Evolutionary conservation across 768 basidiomycete species (phyloP), one percentile per base, ranked within the genome.

Genomic region (Mycena galericulata): DNA sequence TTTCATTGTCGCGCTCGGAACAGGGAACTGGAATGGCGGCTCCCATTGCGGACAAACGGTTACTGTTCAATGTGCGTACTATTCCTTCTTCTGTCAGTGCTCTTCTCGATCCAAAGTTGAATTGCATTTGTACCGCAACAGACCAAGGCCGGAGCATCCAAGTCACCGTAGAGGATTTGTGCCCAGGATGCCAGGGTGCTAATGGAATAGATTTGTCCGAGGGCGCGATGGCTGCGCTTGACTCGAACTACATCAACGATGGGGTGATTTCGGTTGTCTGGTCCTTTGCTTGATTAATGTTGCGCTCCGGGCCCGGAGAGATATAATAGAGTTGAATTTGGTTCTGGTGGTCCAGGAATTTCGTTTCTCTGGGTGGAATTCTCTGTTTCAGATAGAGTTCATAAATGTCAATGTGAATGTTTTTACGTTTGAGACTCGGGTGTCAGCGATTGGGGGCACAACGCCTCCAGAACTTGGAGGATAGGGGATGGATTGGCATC

Each of bases 141-240:
- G 65, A 61, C 51, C 36, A 55, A 55, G 43, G 65, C 57, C 17
- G 11, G 34, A 60, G 11, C 38, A 47, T 67, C 43, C 29, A 46
- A 27, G 58, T 67, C 49, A 54, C 6, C 38, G 65, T 61, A 12
- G 40, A 46, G 41, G 65, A 67, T 38, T 55, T 60, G 30, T 67
- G 58, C 58, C 65, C 65, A n/a, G 58, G 65, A 12, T 67, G 65
- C 65, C 65, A 67, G 41, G 58, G 65, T 30, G 34, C 58, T 20
- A 50, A 67, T 34, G 65, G 65, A 32, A 61, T 67, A 47, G 58
- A 67, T 51, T 46, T 67, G 27, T 32, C 65, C 40, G 58, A 67
- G 41, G 58, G 58, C 41, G 58, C 50, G 11, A 62, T 68, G 60
- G 59, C 67, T 26, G 59, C 43, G 51, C 40, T 67, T 41, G 66